Evolutionary conservation across 2,329 filamentous ascomycete species (phyloP).

Genomic region (Verticillium isaacii): DNA sequence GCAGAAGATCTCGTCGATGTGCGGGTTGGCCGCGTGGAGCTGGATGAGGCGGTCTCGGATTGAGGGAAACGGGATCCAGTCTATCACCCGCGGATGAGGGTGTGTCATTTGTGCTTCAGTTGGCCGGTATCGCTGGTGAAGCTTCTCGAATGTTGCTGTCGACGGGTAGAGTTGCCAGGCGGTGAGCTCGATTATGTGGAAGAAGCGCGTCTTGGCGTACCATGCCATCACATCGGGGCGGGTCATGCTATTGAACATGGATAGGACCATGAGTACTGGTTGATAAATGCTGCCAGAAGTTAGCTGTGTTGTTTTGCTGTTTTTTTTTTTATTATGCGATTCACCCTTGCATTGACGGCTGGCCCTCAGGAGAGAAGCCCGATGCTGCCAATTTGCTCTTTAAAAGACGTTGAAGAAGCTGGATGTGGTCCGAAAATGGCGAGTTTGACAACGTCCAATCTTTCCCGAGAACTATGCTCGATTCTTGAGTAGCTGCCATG

Average conservation of each 20-base stretch:
- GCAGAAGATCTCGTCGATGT: slow-evolving; percentile 26
- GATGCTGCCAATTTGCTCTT: no score
- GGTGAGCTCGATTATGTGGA: slow-evolving; percentile 26
- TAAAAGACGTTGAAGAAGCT: no score
- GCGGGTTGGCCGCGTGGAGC: slow-evolving; percentile 23
- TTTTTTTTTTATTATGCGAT: no score
- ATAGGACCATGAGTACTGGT: slow-evolving; percentile 22
- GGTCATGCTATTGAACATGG: slow-evolving; percentile 29
- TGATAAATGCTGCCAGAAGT: slow-evolving; percentile 14
- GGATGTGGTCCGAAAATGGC: no score
- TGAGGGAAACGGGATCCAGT: slow-evolving; percentile 18
- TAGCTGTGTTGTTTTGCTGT: no score
- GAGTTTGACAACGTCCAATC: no score
- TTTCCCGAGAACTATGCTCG: no score
- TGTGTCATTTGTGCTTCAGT: slow-evolving; percentile 18
- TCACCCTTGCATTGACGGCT: no score
- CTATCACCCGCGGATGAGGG: slow-evolving; percentile 19
- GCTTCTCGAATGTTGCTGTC: slow-evolving; percentile 16
- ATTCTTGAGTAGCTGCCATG: no score
- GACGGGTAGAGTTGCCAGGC: slow-evolving; percentile 26
- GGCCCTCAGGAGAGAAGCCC: no score
- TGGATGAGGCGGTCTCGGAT: slow-evolving; percentile 23
- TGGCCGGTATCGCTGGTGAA: slow-evolving; percentile 22
- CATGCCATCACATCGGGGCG: slow-evolving; percentile 27
- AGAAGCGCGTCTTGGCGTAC: slow-evolving; percentile 34